Evolutionary conservation across 225 moss, liverwort and hornwort genomes (phyloP), one percentile per base, ranked within the genome.

Genomic region (Straminergon stramineum): DNA sequence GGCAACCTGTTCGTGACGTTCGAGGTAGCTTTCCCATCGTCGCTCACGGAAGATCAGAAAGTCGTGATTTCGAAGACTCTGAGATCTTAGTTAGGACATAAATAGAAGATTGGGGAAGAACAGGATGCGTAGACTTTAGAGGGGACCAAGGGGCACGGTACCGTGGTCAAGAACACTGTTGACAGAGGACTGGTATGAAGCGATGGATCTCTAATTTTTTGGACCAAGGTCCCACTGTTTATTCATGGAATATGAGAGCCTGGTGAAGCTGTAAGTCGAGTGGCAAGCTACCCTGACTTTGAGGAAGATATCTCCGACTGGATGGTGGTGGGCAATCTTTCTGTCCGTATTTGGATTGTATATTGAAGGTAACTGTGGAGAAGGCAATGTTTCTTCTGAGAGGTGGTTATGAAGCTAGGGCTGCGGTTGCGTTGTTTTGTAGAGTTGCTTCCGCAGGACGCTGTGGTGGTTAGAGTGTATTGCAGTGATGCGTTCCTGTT

Each of bases 1-100:
- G 99, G 99, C 31, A 95, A 93, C 89, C 93, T 99, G 28, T 94
- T 92, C 43, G 97, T 97, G 45, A 95, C 92, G n/a, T 99, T 96
- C 83, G 97, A 99, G 92, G 96, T 99, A 31, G 66, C 87, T 7
- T 99, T 99, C 75, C 99, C 99, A 17, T 88, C 93, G 41, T 91
- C 94, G 53, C 93, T 99, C 52, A 95, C 95, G 41, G 94, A 95
- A 39, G 94, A 93, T 43, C 99, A 99, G 74, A 97, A 96, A 84
- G 79, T 53, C 21, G 92, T 90, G 30, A 96, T 99, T 27, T 93
- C 92, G 67, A 92, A 93, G 89, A 94, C 95, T 48, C 90, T 99
- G 83, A 87, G 92, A 41, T 79, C 92, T 15, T 92, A 88, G 88
- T 32, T 83, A 87, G 90, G 83, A 55, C 52, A 2, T 64, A 98